Conservation (phyloP, 2,329 filamentous ascomycete genomes). For the Fusarium proliferatum region DNA sequence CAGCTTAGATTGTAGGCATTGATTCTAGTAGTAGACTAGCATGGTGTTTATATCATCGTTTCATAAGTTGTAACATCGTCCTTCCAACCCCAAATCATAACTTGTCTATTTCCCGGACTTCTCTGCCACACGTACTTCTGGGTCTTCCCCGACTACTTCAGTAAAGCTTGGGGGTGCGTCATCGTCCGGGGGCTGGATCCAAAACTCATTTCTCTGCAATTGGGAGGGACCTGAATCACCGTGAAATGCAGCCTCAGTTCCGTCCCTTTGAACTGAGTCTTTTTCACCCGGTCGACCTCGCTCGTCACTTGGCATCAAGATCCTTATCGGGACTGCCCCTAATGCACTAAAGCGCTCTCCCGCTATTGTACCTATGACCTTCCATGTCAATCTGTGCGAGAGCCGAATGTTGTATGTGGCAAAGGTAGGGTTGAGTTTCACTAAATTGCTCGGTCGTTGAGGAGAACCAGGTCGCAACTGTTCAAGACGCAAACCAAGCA, state of each 20-base stretch:
- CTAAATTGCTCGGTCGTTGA: fast-evolving
- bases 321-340: not conserved
- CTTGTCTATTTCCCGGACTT: not conserved
- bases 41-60: not conserved
- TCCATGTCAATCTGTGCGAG: conserved; percentile 41
- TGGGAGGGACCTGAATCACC: not conserved
- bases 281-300: not conserved
- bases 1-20: not conserved
- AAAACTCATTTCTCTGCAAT: not conserved
- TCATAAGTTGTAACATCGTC: no score
- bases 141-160: not conserved
- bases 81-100: no score
- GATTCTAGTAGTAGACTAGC: not conserved
- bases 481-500: conserved; percentile 24
- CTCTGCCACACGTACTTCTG: not conserved
- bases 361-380: not conserved
- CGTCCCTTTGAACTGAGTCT: fast-evolving
- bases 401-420: conserved; percentile 46
- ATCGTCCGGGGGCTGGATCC: conserved; percentile 12
- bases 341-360: not conserved
- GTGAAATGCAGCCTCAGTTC: not conserved
- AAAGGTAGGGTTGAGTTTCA: conserved; percentile 35
- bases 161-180: conserved; percentile 12
- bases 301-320: conserved; percentile 19
- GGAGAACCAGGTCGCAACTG: not conserved